phyloP scores from a whole-genome alignment of 129 eudicot species.

The Tagetes erecta region DNA sequence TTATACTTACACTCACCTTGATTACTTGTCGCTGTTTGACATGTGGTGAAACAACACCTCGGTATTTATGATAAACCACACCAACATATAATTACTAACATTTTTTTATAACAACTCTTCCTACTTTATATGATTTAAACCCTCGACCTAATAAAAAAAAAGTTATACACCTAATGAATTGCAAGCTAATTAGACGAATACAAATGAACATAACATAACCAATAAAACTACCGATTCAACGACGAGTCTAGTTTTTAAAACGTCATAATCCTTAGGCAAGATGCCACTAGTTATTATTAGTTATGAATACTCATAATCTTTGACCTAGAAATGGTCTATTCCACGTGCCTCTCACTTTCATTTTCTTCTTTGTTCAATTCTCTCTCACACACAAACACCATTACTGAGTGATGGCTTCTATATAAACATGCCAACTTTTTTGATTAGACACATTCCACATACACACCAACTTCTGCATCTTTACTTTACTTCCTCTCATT shows the following conservation, averaged over 20 bases:
- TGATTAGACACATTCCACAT: constrained; percentile 35
- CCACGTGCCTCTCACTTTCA: constrained; percentile 37
- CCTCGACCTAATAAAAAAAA: too few species aligned
- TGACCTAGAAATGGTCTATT: constrained; percentile 20
- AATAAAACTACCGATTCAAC: not conserved
- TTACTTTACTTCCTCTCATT: not conserved
- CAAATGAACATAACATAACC: not conserved
- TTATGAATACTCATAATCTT: constrained; percentile 6
- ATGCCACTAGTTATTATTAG: constrained; percentile 7
- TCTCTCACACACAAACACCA: constrained; percentile 39
- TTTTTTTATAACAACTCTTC: too few species aligned
- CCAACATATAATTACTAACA: too few species aligned
- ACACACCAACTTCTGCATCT: constrained; percentile 31
- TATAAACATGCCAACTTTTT: constrained; percentile 33
- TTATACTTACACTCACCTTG: too few species aligned
- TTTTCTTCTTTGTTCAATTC: constrained; percentile 7
- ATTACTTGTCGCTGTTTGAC: too few species aligned
- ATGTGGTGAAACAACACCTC: too few species aligned
- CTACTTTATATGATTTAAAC: too few species aligned
- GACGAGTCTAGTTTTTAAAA: not conserved
- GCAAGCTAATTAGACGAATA: too few species aligned
- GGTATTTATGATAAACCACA: too few species aligned
- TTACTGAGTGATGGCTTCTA: constrained; percentile 39
- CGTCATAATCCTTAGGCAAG: not conserved
- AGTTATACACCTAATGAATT: too few species aligned